phyloP scores from a whole-genome alignment of 2,329 filamentous ascomycete species.

The Exophiala mesophila region DNA sequence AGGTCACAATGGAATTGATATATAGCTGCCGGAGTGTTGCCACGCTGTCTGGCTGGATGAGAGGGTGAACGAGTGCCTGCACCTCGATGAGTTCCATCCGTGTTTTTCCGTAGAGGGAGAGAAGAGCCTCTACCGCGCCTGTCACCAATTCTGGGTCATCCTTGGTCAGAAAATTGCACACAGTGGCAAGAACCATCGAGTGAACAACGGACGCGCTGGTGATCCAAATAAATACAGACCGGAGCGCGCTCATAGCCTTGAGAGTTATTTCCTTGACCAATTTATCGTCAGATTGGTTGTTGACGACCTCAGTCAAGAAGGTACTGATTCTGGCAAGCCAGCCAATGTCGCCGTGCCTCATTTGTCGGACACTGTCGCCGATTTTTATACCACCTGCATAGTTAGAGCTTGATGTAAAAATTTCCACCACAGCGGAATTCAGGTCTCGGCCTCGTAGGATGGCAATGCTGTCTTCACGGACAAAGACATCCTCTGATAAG shows the following conservation, averaged over 20 bases:
- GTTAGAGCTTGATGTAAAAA: slow-evolving; percentile 76
- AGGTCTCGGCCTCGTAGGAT: slow-evolving; percentile 76
- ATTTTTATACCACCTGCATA: slow-evolving; percentile 69
- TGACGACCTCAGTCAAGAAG: slow-evolving; percentile 69
- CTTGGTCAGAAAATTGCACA: slow-evolving; percentile 67
- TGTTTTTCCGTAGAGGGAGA: slow-evolving; percentile 70
- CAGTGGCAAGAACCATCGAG: slow-evolving; percentile 63
- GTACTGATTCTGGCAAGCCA: slow-evolving; percentile 76
- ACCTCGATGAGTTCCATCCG: slow-evolving; percentile 76
- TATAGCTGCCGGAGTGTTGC: slow-evolving; percentile 68
- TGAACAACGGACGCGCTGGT: slow-evolving; percentile 75
- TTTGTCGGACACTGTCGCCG: slow-evolving; percentile 61
- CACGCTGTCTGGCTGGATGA: slow-evolving; percentile 69
- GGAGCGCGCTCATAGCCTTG: slow-evolving; percentile 71
- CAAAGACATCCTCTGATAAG: slow-evolving; percentile 90
- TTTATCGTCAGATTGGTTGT: slow-evolving; percentile 57
- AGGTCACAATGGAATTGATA: slow-evolving; percentile 72
- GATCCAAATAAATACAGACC: slow-evolving; percentile 79
- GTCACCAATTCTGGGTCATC: slow-evolving; percentile 69
- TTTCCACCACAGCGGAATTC: slow-evolving; percentile 86
- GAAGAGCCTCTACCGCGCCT: slow-evolving; percentile 76
- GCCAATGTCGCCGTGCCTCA: slow-evolving; percentile 75
- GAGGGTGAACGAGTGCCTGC: slow-evolving; percentile 67
- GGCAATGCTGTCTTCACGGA: slow-evolving; percentile 80
- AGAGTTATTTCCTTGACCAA: slow-evolving; percentile 62